Evolutionary conservation across 768 basidiomycete species (phyloP), one percentile per base, ranked within the genome.

Genomic region (Lactarius sp.): DNA sequence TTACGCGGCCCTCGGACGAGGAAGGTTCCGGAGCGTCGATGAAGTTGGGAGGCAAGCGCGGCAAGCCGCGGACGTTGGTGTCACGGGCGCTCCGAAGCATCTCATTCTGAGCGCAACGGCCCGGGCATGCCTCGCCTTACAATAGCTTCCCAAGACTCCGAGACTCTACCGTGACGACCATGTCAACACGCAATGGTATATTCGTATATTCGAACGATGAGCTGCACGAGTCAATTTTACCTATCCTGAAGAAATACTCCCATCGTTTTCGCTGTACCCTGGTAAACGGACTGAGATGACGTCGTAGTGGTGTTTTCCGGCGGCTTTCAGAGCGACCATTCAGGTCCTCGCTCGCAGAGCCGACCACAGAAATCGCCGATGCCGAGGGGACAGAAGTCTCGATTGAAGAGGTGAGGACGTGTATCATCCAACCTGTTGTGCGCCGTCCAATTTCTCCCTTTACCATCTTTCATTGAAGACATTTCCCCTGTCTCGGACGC

Each of bases 81-180:
- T 27, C 22, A 27, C 22, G 22, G 22, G 22, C 22, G 22, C 22
- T 27, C 22, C 22, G 22, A 27, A 27, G 22, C 22, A 2, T 27
- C 22, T 27, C 22, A 27, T 27, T 27, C 22, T 2, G 22, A 27
- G 22, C 22, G 22, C 2, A 27, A 27, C 22, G 22, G n/a, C n/a
- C n/a, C n/a, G n/a, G n/a, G 22, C 22, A 27, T 27, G 22, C 22
- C 22, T 27, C 22, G 22, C 22, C 22, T 27, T 27, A 27, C 22
- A 27, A 27, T 2, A 27, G 22, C 81, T 86, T 73, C 86, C 85
- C 22, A 79, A 79, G 62, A 75, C 18, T 59, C 62, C 46, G 69
- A 65, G 62, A 14, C 52, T 18, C 39, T 56, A 22, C 13, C 46
- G 10, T 52, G 47, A 52, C 12, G 42, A 18, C 16, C 16, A 7